Conservation (phyloP, 495 filamentous ascomycete genomes). For the Chaetomium fimeti region DNA sequence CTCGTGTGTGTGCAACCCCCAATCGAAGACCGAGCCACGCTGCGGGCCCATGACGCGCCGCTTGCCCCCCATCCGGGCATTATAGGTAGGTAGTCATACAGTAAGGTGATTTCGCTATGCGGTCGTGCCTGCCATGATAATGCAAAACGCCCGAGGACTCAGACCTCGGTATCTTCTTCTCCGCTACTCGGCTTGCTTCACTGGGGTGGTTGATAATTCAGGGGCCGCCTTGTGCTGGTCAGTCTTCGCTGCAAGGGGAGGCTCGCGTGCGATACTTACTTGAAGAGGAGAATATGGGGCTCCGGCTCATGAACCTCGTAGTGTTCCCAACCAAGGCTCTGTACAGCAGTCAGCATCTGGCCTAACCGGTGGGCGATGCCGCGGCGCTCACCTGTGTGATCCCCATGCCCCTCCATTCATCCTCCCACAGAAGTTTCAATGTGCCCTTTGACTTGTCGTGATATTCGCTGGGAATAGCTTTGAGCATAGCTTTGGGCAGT, state of each 20-base stretch:
- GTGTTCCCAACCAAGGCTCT: slow-evolving; percentile 98
- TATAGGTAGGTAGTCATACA: slow-evolving; percentile 39
- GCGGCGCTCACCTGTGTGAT: slow-evolving; percentile 77
- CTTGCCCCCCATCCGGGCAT: slow-evolving; percentile 30
- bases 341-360: slow-evolving; percentile 17
- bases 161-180: slow-evolving; percentile 18
- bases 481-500: slow-evolving; percentile 95
- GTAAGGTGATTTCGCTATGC: slow-evolving; percentile 45
- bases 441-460: slow-evolving; percentile 88
- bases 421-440: slow-evolving; percentile 94
- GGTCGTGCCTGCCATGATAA: slow-evolving; percentile 38
- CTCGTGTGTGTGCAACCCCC: neutral
- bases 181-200: slow-evolving; percentile 25
- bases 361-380: no score
- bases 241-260: neutral
- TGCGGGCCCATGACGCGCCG: slow-evolving; percentile 10
- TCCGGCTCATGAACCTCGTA: slow-evolving; percentile 99
- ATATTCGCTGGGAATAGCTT: slow-evolving; percentile 92
- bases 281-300: slow-evolving; percentile 96
- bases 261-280: slow-evolving; percentile 57
- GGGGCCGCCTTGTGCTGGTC: slow-evolving; percentile 63
- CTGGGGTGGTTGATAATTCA: slow-evolving; percentile 77
- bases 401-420: slow-evolving; percentile 93
- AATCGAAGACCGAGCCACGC: slow-evolving; percentile 15
- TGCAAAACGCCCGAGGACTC: slow-evolving; percentile 30